Evolutionary conservation across 1,139 yeast species (phyloP).

Genomic region (Diutina pseudorugosa): DNA sequence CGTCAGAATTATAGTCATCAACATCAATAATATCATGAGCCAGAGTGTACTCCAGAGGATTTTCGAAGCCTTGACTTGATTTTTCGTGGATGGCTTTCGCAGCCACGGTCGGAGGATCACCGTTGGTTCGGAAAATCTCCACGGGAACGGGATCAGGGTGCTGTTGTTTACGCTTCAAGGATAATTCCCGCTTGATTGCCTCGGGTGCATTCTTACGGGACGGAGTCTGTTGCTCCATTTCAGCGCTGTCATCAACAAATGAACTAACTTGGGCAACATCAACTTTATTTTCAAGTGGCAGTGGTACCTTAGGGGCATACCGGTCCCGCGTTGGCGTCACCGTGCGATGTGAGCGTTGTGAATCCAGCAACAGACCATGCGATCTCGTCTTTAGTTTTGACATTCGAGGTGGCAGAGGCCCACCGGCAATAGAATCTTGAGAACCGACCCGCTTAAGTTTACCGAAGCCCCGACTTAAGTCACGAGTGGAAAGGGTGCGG

Average conservation of each 20-base stretch:
- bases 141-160: not conserved
- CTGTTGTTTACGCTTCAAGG: not conserved
- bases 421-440: not conserved
- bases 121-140: not conserved
- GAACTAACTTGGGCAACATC: not conserved
- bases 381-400: not conserved
- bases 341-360: not conserved
- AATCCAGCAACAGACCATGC: not conserved
- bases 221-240: not conserved
- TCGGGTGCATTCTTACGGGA: not conserved
- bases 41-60: not conserved
- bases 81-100: not conserved
- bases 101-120: not conserved
- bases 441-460: slow-evolving; percentile 2
- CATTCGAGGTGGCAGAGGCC: not conserved
- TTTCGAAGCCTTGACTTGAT: not conserved
- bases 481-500: not conserved
- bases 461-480: not conserved
- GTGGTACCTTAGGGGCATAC: not conserved
- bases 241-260: not conserved
- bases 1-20: not conserved
- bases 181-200: not conserved
- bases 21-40: slow-evolving; percentile 1
- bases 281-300: slow-evolving; percentile 1
- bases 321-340: not conserved